Conservation (phyloP, 2,329 filamentous ascomycete genomes). For the Bertia moriformis region DNA sequence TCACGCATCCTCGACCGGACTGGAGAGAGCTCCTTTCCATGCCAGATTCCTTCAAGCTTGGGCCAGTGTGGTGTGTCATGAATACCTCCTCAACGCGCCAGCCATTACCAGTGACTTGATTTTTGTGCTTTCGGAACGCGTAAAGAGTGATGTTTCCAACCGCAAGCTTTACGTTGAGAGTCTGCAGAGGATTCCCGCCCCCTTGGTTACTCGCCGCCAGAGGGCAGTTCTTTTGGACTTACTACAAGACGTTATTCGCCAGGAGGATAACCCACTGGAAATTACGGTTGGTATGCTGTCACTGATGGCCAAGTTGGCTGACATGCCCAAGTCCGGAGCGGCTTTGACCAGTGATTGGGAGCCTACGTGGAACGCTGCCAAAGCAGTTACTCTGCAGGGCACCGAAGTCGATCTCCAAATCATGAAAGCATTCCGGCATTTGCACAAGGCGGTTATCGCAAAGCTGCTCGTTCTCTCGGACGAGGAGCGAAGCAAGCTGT, state of each 20-base stretch:
- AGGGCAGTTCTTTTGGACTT: slow-evolving; percentile 16
- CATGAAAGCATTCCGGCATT: slow-evolving; percentile 18
- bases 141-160: slow-evolving; percentile 13
- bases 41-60: slow-evolving; percentile 19
- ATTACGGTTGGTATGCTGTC: slow-evolving; percentile 15
- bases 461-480: slow-evolving; percentile 17
- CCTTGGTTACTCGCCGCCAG: slow-evolving; percentile 19
- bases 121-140: slow-evolving; percentile 13
- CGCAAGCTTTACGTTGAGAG: slow-evolving; percentile 15
- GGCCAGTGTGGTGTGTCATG: slow-evolving; percentile 18
- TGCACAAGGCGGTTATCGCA: slow-evolving; percentile 16
- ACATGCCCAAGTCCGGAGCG: slow-evolving; percentile 20
- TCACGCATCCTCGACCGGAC: slow-evolving; percentile 4
- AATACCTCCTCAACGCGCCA: slow-evolving; percentile 18
- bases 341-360: slow-evolving; percentile 17
- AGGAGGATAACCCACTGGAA: slow-evolving; percentile 10
- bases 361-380: slow-evolving; percentile 17
- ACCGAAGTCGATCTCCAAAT: slow-evolving; percentile 15
- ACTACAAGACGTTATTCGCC: slow-evolving; percentile 15
- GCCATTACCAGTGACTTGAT: slow-evolving; percentile 16
- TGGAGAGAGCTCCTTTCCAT: slow-evolving; percentile 11
- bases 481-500: slow-evolving; percentile 14
- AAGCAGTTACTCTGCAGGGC: slow-evolving; percentile 14
- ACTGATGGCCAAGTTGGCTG: slow-evolving; percentile 20
- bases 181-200: slow-evolving; percentile 17